phyloP scores from a whole-genome alignment of 2,329 filamentous ascomycete genomes.

The Hymenoscyphus linearis region DNA sequence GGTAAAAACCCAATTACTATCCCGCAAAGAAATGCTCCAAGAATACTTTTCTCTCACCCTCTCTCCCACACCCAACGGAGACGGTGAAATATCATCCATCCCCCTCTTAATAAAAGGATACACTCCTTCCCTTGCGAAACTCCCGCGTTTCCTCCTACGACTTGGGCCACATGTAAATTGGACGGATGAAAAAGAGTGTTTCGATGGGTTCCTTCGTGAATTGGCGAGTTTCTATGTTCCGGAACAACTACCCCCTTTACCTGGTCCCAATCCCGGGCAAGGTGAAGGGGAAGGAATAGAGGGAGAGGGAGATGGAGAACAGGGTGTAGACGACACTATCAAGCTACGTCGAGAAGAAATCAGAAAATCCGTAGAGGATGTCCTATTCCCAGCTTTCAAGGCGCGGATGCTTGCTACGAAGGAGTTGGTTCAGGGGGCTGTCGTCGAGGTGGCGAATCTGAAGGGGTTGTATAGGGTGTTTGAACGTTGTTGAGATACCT shows the following conservation, averaged over 20 bases:
- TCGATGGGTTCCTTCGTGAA: conserved; percentile 78
- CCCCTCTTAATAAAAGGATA: conserved; percentile 88
- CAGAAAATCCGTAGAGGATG: conserved; percentile 71
- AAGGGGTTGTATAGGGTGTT: conserved; percentile 94
- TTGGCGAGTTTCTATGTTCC: conserved; percentile 88
- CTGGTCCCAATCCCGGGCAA: conserved; percentile 25
- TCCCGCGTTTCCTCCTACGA: conserved; percentile 81
- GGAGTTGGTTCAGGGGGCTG: conserved; percentile 63
- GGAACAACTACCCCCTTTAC: conserved; percentile 64
- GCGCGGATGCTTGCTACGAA: conserved; percentile 76
- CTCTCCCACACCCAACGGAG: conserved; percentile 42
- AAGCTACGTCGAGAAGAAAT: conserved; percentile 61
- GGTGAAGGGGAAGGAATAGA: background rate
- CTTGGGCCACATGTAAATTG: conserved; percentile 87
- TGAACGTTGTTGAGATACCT: conserved; percentile 69
- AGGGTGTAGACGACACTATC: conserved; percentile 44
- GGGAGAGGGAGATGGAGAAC: conserved; percentile 33
- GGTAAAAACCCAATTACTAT: conserved; percentile 64
- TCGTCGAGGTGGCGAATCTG: conserved; percentile 84
- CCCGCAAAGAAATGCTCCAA: conserved; percentile 75
- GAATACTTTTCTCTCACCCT: conserved; percentile 93
- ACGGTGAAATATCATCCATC: conserved; percentile 71
- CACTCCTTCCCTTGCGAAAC: conserved; percentile 75
- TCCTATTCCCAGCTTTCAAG: conserved; percentile 87
- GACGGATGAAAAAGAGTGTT: conserved; percentile 79